Conservation (phyloP, 2,329 filamentous ascomycete species). For the Colletotrichum sp. region DNA sequence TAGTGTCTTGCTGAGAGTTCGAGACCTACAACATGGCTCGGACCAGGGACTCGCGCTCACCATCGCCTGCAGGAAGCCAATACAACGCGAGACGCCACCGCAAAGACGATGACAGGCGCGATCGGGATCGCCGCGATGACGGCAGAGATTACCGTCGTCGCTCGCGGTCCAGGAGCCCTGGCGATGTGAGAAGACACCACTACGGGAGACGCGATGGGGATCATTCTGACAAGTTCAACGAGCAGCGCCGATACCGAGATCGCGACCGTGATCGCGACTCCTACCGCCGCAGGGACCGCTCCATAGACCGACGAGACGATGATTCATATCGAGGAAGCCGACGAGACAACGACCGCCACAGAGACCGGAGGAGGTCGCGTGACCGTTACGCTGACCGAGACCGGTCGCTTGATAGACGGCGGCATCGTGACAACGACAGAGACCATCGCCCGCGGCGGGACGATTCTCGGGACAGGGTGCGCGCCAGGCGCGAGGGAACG, state of each 20-base stretch:
- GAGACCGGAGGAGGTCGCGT: conserved; percentile 70
- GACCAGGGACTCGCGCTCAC: conserved; percentile 79
- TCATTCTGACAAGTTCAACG: conserved; percentile 43
- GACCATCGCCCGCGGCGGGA: conserved; percentile 75
- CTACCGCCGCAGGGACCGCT: conserved; percentile 73
- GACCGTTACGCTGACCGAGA: conserved; percentile 65
- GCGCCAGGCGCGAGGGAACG: conserved; percentile 71
- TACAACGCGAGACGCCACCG: conserved; percentile 73
- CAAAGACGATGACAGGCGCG: conserved; percentile 65
- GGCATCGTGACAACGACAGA: conserved; percentile 65
- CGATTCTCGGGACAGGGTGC: conserved; percentile 71
- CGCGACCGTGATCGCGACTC: conserved; percentile 57
- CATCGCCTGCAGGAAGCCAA: conserved; percentile 90
- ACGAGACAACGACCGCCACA: conserved; percentile 55
- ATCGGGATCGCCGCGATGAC: conserved; percentile 55
- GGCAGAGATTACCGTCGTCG: conserved; percentile 59
- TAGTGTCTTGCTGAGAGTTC: conserved; percentile 44
- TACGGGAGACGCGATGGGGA: conserved; percentile 24
- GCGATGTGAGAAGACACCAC: conserved; percentile 57
- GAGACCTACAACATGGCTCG: conserved; percentile 60
- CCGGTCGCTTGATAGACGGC: conserved; percentile 56
- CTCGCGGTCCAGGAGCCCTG: conserved; percentile 65
- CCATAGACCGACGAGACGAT: conserved; percentile 70
- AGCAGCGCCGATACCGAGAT: conserved; percentile 65
- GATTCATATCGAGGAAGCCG: conserved; percentile 66